Base-by-base conservation (phyloP, 2,329 filamentous ascomycete genomes). In the Paraconiothyrium sp. region DNA sequence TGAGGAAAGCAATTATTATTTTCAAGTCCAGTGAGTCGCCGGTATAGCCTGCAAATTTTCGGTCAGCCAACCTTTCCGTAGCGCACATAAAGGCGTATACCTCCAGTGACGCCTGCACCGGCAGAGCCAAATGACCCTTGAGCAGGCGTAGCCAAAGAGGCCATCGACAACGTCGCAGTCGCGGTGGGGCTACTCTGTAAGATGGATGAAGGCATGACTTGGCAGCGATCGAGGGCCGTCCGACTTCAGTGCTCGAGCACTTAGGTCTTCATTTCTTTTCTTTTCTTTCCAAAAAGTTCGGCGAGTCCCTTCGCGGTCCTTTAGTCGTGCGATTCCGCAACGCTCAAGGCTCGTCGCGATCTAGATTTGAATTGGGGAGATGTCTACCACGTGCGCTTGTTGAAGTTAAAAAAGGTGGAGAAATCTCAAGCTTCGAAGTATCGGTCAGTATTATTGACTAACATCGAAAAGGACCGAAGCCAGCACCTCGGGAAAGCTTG, bases 1-100 rank as follows among this genome's bases (percentile, higher is more conserved):
- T 65, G 22, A 78, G 63, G 37, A 76, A 84, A 78, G 71, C 70
- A 22, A 76, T 73, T 52, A 76, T 75, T 13, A 67, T 73, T 32
- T 74, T 70, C 8, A 76, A 65, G 30, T 62, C 59, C 8, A 76
- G 67, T 1, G 74, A 75, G 52, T 75, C 58, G 54, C 74, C 73
- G 1, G 70, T 76, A 54, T 77, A 77, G 16, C 74, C 74, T 76
- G 37, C 30, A 48, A n/a, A 30, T 11, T 37, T 4, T 2, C 10
- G 32, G 48, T 51, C 22, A 54, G 34, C 5, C 11, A 51, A 16
- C 6, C 20, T 60, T 59, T 59, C 24, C 30, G 24, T 27, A 20
- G 24, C 51, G 24, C 47, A 49, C 16, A 14, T 27, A 43, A 14
- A 16, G 32, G 27, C 13, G 41, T 61, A 44, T 61, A 74, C 73